phyloP scores from a whole-genome alignment of 495 filamentous ascomycete species.

The Penicillium crystallinum region DNA sequence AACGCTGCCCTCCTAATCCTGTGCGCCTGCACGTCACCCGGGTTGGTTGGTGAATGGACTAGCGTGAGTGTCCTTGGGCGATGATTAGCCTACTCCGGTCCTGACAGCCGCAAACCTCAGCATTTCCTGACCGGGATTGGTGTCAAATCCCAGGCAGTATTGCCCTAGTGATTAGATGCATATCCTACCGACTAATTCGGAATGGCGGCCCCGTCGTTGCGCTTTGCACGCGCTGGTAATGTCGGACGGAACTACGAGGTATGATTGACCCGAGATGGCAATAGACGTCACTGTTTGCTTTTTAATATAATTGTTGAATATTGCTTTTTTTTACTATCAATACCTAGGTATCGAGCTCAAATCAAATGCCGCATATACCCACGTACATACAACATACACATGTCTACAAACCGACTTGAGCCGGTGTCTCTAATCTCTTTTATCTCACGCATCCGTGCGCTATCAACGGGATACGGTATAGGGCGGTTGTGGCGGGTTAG shows the following conservation, averaged over 20 bases:
- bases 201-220: background rate
- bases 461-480: conserved; percentile 9
- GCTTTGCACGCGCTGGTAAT: background rate
- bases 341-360: background rate
- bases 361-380: background rate
- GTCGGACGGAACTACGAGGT: background rate
- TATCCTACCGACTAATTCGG: background rate
- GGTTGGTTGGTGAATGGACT: background rate
- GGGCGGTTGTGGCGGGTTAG: conserved; percentile 27
- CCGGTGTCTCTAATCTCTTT: background rate
- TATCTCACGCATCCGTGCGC: conserved; percentile 8
- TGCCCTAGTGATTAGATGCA: background rate
- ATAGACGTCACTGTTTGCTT: background rate
- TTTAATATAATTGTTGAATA: too few species aligned
- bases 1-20: background rate
- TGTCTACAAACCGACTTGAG: background rate
- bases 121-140: background rate
- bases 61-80: background rate
- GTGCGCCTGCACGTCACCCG: conserved; percentile 5
- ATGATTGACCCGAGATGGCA: background rate
- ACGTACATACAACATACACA: background rate
- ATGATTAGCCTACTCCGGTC: background rate
- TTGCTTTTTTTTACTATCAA: background rate
- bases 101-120: conserved; percentile 1
- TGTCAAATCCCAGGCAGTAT: conserved; percentile 7